Base-by-base conservation (phyloP, 192 early-diverging fungal genomes). In the Dissophora ornata region DNA sequence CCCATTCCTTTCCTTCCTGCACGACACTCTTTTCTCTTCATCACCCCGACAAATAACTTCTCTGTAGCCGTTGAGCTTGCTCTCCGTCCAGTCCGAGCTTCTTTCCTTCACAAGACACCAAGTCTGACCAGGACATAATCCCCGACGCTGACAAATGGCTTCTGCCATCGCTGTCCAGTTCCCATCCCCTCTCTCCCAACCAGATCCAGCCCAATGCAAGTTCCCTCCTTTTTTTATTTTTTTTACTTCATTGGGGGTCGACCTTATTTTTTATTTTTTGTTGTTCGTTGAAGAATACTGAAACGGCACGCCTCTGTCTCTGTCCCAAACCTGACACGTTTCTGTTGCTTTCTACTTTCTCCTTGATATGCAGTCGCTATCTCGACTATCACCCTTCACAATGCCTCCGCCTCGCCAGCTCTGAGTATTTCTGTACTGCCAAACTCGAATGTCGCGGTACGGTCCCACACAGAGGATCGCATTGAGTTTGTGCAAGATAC, bases 401-500 rank as follows among this genome's bases (percentile, higher is more conserved):
- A 62, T 77, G 73, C 73, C 7, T 41, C 59, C 6, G 42, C 52
- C 7, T 77, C 73, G 13, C 65, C 73, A 21, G 58, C 64, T 11
- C 33, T 77, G 36, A 77, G 33, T 21, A 47, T 77, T 36, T 40
- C 51, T 12, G 59, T 61, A 2, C 28, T 55, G 16, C 34, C 55
- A 26, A 26, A 59, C 38, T 56, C 59, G 19, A 46, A 28, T 1
- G 57, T 77, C 5, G 73, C 53, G 5, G 57, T 67, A 44, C 73
- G 47, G 62, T 77, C 64, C 18, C 57, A 61, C 32, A 51, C 64
- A 29, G 19, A 21, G 28, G 73, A 62, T 19, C 57, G 51, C 30
- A 49, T 77, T 44, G 73, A 77, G 19, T 67, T 54, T 57, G 73
- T 77, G 1, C 73, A 51, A 22, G 64, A 75, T 25, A 57, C 57